Evolutionary conservation across 306 rosid genomes (phyloP).

Genomic region (Datisca glomerata): DNA sequence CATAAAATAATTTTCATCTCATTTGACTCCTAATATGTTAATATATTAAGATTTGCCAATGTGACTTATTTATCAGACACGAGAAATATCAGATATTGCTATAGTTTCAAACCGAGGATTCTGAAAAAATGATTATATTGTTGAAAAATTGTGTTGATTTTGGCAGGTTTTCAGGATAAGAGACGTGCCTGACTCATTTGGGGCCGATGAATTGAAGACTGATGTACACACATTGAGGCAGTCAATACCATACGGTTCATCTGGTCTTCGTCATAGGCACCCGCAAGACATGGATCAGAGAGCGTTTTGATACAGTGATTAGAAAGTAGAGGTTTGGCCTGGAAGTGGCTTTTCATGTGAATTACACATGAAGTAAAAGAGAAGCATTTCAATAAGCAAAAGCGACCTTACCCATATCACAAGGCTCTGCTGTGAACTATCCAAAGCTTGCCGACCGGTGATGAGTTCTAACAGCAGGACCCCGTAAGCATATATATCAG

Average conservation of each 20-base stretch:
- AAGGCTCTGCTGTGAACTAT: slow-evolving; percentile 78
- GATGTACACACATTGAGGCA: slow-evolving; percentile 73
- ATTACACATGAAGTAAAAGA: not conserved
- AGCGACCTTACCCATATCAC: slow-evolving; percentile 83
- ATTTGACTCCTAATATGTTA: too few species aligned
- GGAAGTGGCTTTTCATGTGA: slow-evolving; percentile 13
- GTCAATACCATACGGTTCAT: slow-evolving; percentile 37
- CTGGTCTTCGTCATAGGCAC: slow-evolving; percentile 45
- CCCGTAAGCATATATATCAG: slow-evolving; percentile 89
- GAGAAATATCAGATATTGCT: too few species aligned
- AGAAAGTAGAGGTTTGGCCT: slow-evolving; percentile 83
- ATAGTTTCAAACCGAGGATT: too few species aligned
- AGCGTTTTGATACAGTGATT: slow-evolving; percentile 34
- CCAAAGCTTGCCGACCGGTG: slow-evolving; percentile 83
- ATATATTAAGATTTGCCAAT: too few species aligned
- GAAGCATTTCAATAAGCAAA: not conserved
- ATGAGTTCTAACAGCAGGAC: slow-evolving; percentile 82
- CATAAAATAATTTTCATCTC: not conserved
- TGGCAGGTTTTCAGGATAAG: not conserved
- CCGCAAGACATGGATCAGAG: slow-evolving; percentile 47
- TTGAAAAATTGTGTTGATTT: not conserved
- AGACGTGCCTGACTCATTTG: slow-evolving; percentile 66
- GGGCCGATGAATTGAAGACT: slow-evolving; percentile 61
- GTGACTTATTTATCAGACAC: too few species aligned
- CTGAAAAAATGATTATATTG: not conserved